phyloP scores from a whole-genome alignment of 2,329 filamentous ascomycete species.

The Xylariaceae sp. region DNA sequence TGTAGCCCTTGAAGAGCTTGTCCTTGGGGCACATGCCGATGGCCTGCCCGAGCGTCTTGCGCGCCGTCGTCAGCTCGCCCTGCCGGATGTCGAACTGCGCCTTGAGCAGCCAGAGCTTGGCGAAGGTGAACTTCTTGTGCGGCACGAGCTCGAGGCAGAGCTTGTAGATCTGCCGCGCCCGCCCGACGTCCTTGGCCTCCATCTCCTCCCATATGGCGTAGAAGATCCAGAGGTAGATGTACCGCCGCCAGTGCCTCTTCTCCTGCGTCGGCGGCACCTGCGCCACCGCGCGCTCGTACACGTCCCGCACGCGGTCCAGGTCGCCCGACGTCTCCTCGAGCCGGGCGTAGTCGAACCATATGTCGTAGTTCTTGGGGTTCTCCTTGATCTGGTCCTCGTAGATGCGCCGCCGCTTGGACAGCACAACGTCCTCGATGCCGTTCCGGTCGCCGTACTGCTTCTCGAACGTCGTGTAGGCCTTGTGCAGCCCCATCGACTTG shows the following conservation, averaged over 20 bases:
- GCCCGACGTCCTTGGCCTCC: slow-evolving; percentile 69
- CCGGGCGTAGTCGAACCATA: slow-evolving; percentile 92
- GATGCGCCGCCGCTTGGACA: slow-evolving; percentile 87
- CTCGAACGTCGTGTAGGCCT: slow-evolving; percentile 94
- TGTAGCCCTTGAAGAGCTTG: slow-evolving; percentile 88
- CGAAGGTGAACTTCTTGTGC: slow-evolving; percentile 95
- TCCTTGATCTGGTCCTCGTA: slow-evolving; percentile 94
- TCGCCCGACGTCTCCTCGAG: slow-evolving; percentile 85
- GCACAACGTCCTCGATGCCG: slow-evolving; percentile 88
- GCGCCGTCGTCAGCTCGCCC: slow-evolving; percentile 68
- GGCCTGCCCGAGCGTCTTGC: slow-evolving; percentile 83
- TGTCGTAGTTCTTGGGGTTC: slow-evolving; percentile 93
- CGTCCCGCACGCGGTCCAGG: slow-evolving; percentile 76
- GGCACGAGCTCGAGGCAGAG: slow-evolving; percentile 84
- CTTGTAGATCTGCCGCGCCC: slow-evolving; percentile 84
- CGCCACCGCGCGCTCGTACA: slow-evolving; percentile 92
- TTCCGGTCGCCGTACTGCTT: slow-evolving; percentile 95
- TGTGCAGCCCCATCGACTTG: slow-evolving; percentile 78
- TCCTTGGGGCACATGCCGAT: slow-evolving; percentile 96
- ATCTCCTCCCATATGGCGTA: slow-evolving; percentile 95
- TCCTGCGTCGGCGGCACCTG: slow-evolving; percentile 93
- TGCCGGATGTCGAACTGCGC: slow-evolving; percentile 92
- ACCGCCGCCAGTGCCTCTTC: slow-evolving; percentile 94
- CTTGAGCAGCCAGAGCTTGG: slow-evolving; percentile 91
- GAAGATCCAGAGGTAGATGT: slow-evolving; percentile 97